A percentile compares a stretch with the other conserved stretches of the same genome.
Conservation (phyloP, 345 rosid species). For the Rubroshorea leprosula region DNA sequence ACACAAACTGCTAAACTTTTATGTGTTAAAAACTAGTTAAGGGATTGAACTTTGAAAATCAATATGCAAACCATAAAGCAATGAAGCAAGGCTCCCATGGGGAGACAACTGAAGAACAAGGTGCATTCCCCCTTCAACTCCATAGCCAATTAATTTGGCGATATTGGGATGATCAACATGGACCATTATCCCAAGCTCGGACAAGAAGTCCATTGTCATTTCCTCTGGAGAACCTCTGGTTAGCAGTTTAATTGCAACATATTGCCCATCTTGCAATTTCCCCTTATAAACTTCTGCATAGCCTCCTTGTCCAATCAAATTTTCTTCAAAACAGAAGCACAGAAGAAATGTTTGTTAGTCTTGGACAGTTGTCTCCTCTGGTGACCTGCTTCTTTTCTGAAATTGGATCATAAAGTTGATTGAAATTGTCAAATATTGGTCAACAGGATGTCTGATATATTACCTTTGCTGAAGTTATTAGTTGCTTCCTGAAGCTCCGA, state of each 20-base stretch:
- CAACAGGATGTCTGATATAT: conserved; percentile 11
- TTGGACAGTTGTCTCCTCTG: no score
- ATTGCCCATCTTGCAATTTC: conserved; percentile 45
- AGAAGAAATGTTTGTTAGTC: no score
- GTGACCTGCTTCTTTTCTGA: no score
- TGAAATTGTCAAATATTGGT: neutral
- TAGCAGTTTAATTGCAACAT: conserved; percentile 69
- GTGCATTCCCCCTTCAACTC: conserved; percentile 96
- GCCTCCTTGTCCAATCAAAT: conserved; percentile 88
- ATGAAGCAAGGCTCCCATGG: conserved; percentile 75
- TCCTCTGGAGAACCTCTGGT: conserved; percentile 77
- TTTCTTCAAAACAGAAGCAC: conserved; percentile 29
- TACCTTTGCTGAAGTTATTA: conserved; percentile 61
- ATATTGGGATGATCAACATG: conserved; percentile 94
- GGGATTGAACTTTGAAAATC: conserved; percentile 6
- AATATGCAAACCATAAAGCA: conserved; percentile 60
- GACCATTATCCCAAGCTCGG: conserved; percentile 85
- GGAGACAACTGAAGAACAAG: conserved; percentile 85
- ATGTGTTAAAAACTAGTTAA: conserved; percentile 1
- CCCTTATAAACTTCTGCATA: conserved; percentile 90
- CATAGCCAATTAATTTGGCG: conserved; percentile 77
- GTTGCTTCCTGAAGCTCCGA: conserved; percentile 69
- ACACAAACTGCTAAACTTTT: conserved; percentile 1
- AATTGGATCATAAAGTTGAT: neutral
- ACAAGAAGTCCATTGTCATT: conserved; percentile 75